phyloP scores from a whole-genome alignment of 768 basidiomycete genomes.

The Guyanaporus albipodus region DNA sequence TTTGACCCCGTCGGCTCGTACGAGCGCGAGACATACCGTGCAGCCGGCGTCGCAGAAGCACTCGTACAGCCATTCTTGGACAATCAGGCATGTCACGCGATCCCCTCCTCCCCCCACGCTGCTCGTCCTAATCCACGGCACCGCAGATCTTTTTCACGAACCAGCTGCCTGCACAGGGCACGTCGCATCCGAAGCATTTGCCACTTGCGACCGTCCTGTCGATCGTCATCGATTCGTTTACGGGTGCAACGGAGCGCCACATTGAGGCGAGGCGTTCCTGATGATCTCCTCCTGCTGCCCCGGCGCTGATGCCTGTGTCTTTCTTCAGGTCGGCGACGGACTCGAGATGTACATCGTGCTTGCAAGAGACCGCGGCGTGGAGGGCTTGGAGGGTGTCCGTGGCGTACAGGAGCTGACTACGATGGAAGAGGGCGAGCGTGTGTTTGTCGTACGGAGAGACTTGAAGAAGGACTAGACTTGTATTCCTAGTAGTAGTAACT shows the following conservation, averaged over 20 bases:
- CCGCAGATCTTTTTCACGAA: slow-evolving; percentile 97
- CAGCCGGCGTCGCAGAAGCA: slow-evolving; percentile 91
- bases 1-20: slow-evolving; percentile 99
- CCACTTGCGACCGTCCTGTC: slow-evolving; percentile 75
- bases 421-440: slow-evolving; percentile 61
- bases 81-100: slow-evolving; percentile 73
- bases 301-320: slow-evolving; percentile 5
- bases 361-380: slow-evolving; percentile 58
- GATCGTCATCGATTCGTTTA: slow-evolving; percentile 95
- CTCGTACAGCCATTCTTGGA: slow-evolving; percentile 97
- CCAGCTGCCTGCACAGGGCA: slow-evolving; percentile 70
- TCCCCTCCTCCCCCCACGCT: slow-evolving; percentile 22
- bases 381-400: slow-evolving; percentile 51
- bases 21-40: slow-evolving; percentile 94
- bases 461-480: slow-evolving; percentile 72
- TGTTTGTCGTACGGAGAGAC: slow-evolving; percentile 73
- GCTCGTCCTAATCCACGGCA: not conserved
- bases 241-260: slow-evolving; percentile 95
- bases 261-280: slow-evolving; percentile 69
- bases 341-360: slow-evolving; percentile 89
- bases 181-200: slow-evolving; percentile 74
- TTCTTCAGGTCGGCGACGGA: slow-evolving; percentile 82
- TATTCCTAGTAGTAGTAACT: too few species aligned
- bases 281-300: slow-evolving; percentile 3
- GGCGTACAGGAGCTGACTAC: slow-evolving; percentile 63